Conservation (phyloP, 441 rosid genomes). For the Raphanus hybrid region DNA sequence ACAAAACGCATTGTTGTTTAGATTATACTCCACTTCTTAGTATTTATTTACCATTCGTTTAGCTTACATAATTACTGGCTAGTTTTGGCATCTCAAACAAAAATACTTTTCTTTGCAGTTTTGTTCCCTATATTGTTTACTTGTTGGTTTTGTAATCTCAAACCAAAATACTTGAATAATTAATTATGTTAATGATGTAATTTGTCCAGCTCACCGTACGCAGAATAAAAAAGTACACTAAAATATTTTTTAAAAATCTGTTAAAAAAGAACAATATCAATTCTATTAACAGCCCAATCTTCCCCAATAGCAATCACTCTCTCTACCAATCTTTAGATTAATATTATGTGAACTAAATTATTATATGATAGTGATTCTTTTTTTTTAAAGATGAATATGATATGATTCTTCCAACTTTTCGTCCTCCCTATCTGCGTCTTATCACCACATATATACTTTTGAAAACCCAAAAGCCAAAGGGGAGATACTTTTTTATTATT, state of each 20-base stretch:
- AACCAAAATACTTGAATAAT: background rate
- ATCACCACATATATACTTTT: slow-evolving; percentile 39
- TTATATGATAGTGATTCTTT: background rate
- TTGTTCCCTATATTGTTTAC: background rate
- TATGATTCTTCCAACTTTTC: slow-evolving; percentile 15
- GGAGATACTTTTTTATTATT: background rate
- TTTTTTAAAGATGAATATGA: background rate
- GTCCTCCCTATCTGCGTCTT: slow-evolving; percentile 32
- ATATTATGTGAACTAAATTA: background rate
- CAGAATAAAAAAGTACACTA: background rate
- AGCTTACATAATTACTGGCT: background rate
- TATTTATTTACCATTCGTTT: too few species aligned
- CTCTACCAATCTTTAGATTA: slow-evolving; percentile 1
- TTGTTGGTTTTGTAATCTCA: slow-evolving; percentile 26
- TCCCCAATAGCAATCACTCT: slow-evolving; percentile 17
- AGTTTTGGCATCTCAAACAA: background rate
- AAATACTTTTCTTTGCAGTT: background rate
- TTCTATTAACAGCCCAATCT: background rate
- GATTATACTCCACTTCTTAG: too few species aligned
- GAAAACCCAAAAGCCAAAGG: background rate
- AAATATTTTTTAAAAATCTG: background rate
- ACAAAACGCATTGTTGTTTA: too few species aligned
- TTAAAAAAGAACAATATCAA: slow-evolving; percentile 8
- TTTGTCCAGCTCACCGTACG: slow-evolving; percentile 19
- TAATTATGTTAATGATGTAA: background rate